A percentile compares a stretch with the other conserved stretches of the same genome.
Evolutionary conservation across 202 grass and related monocot species (phyloP).

Genomic region (Hordeum pubiflorum): DNA sequence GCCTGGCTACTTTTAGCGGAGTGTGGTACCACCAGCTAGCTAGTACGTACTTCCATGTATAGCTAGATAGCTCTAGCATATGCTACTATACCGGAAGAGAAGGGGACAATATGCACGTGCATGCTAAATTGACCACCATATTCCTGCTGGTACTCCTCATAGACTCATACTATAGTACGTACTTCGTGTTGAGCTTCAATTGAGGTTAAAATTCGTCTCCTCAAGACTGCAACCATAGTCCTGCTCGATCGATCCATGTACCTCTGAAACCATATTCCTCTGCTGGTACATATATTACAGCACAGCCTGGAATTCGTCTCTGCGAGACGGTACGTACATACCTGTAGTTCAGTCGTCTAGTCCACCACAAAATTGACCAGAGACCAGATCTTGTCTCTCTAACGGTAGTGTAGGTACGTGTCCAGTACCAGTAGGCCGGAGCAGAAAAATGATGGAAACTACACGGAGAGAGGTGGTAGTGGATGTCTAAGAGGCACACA

Average conservation of each 20-base stretch:
- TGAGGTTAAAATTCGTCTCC: too few relatives aligned
- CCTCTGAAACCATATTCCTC: too few relatives aligned
- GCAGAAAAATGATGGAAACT: not conserved
- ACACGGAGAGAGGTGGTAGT: not conserved
- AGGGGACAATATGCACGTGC: not conserved
- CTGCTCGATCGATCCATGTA: too few relatives aligned
- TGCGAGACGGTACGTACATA: not conserved
- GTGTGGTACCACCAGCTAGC: not conserved
- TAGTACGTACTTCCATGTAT: not conserved
- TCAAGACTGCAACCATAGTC: too few relatives aligned
- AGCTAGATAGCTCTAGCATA: not conserved
- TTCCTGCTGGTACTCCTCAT: not conserved
- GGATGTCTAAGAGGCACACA: not conserved
- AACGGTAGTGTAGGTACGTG: not conserved
- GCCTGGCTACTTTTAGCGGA: not conserved
- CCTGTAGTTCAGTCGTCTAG: not conserved
- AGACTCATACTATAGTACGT: not conserved
- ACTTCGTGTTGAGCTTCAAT: too few relatives aligned
- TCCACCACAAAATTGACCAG: constrained; percentile 10
- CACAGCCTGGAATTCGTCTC: too few relatives aligned
- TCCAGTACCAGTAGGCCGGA: not conserved
- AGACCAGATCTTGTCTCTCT: not conserved
- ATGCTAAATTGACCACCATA: not conserved
- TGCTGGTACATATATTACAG: too few relatives aligned
- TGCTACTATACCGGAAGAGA: not conserved